phyloP scores from a whole-genome alignment of 495 filamentous ascomycete species.

The Penicillium fimorum region DNA sequence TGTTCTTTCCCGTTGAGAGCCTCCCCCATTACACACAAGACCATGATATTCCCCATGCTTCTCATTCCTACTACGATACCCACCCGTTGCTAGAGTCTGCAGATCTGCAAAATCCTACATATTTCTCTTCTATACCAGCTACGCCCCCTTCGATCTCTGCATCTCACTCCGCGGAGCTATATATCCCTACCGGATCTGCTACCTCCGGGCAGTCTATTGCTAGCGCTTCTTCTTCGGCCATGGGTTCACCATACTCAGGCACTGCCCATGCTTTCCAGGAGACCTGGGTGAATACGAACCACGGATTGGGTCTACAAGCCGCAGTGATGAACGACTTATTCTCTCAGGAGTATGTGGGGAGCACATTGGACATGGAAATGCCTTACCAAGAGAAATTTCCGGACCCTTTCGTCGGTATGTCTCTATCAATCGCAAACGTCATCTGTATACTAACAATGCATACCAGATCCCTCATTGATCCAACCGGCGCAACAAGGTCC shows the following conservation, averaged over 20 bases:
- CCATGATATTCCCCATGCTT: constrained; percentile 24
- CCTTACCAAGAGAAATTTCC: constrained; percentile 58
- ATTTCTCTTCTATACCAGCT: constrained; percentile 37
- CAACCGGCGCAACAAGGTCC: constrained; percentile 41
- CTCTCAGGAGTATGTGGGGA: constrained; percentile 45
- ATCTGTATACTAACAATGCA: constrained; percentile 7
- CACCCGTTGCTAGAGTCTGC: constrained; percentile 29
- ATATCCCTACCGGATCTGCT: constrained; percentile 62
- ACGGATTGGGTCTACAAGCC: constrained; percentile 65
- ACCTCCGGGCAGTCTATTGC: constrained; percentile 69
- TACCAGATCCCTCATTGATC: constrained; percentile 60
- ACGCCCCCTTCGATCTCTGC: constrained; percentile 36
- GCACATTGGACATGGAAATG: constrained; percentile 35
- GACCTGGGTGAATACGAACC: constrained; percentile 59
- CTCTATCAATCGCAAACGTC: background rate
- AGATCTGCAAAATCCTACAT: constrained; percentile 30
- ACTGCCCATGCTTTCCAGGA: constrained; percentile 58
- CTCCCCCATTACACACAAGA: constrained; percentile 28
- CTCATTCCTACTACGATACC: constrained; percentile 33
- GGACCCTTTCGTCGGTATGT: constrained; percentile 80
- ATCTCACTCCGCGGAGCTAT: constrained; percentile 41
- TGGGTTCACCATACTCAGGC: constrained; percentile 75
- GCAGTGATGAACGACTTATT: constrained; percentile 64
- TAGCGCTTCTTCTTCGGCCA: constrained; percentile 73
- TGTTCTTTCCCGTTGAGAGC: constrained; percentile 34